phyloP scores from a whole-genome alignment of 2,329 filamentous ascomycete species.

The Paracorniculantispora psalliotae region DNA sequence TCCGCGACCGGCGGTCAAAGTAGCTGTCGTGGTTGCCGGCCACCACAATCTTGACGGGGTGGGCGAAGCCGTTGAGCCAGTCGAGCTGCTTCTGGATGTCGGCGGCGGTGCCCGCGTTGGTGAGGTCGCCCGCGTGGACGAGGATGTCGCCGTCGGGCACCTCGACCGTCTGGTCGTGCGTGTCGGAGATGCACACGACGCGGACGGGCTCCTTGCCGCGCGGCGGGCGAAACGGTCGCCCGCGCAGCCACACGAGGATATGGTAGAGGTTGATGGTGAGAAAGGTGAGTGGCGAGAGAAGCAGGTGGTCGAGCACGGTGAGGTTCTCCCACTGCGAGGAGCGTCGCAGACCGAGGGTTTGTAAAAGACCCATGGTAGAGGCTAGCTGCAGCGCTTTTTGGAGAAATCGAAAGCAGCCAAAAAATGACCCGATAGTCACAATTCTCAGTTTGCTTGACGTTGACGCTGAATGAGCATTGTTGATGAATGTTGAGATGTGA shows the following conservation, averaged over 20 bases:
- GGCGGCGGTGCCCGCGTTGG: constrained; percentile 62
- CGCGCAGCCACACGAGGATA: constrained; percentile 62
- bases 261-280: constrained; percentile 59
- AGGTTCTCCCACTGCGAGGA: constrained; percentile 42
- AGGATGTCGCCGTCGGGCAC: constrained; percentile 78
- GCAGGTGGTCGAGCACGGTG: constrained; percentile 56
- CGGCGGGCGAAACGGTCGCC: constrained; percentile 56
- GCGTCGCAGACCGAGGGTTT: constrained; percentile 43
- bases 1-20: constrained; percentile 64
- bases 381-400: not conserved
- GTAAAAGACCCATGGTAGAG: constrained; percentile 39
- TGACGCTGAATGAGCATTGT: not conserved
- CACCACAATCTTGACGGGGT: constrained; percentile 75
- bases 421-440: not conserved
- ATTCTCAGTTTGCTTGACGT: not conserved
- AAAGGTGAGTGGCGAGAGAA: constrained; percentile 64
- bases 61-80: constrained; percentile 72
- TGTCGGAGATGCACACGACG: constrained; percentile 87
- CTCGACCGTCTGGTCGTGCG: constrained; percentile 60
- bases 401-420: not conserved
- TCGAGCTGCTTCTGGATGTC: constrained; percentile 80
- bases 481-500: not conserved
- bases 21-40: constrained; percentile 87
- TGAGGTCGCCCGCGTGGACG: constrained; percentile 85
- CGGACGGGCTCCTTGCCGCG: constrained; percentile 55